Evolutionary conservation across 2,329 filamentous ascomycete species (phyloP), one percentile per base, ranked within the genome.

Genomic region (Fusarium sp.): DNA sequence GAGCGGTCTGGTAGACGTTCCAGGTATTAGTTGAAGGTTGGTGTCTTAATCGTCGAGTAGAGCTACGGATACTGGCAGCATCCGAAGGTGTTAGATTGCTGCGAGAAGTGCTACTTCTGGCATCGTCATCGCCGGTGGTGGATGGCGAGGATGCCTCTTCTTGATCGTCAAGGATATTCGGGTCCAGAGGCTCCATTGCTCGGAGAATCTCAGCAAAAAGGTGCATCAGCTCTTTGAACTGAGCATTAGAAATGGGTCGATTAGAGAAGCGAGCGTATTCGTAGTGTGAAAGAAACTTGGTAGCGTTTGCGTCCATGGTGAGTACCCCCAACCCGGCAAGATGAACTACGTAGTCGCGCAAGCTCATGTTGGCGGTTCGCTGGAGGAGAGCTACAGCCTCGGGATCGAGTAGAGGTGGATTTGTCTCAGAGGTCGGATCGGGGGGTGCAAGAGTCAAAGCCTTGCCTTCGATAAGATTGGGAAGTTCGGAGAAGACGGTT

Each of bases 391-490:
- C 87, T 9, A 94, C 88, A 2, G 92, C 89, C 31, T 90, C 86
- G 13, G 88, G 83, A 72, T 94, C 90, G 3, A 92, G 86, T 23
- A 84, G 76, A 18, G 80, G 81, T 11, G 81, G 79, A 5, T 79
- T 79, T 19, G 75, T 74, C 37, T 74, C 74, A 19, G 81, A 82
- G 34, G 75, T 79, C 37, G 78, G 82, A 68, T 81, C 84, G 1
- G 84, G 83, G 30, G 90, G 93, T 1, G 92, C 93, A 39, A 97
- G 86, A 0, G 93, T 94, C n/a, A 98, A 89, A 2, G 94, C 95
- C 78, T 95, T 95, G 12, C 93, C 95, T 82, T 98, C 95, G 67
- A 98, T 92, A 28, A 98, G 85, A 76, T 97, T 91, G 2, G 94
- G 93, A 25, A 99, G 84, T 79, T 98, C 95, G 39, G 87, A 85